phyloP scores from a whole-genome alignment of 441 rosid genomes.

The Syzygium malaccense region DNA sequence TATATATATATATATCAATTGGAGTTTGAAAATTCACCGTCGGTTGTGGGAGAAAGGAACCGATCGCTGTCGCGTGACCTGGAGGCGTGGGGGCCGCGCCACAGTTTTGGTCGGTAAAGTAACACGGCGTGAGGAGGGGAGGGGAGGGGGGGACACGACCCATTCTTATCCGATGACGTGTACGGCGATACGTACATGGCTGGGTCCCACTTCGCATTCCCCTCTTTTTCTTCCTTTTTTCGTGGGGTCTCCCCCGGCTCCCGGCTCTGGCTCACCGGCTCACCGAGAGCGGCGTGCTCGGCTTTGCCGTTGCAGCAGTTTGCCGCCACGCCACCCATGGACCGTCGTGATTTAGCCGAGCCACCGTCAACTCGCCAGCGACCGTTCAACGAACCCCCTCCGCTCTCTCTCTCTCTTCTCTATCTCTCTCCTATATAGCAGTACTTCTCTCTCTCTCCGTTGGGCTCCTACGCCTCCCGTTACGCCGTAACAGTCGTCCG shows the following conservation, averaged over 20 bases:
- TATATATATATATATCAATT: no score
- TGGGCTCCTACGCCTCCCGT: not conserved
- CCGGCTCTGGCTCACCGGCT: not conserved
- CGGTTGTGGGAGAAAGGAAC: not conserved
- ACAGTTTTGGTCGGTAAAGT: not conserved
- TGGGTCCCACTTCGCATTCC: not conserved
- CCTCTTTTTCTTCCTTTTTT: accelerated
- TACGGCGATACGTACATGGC: not conserved
- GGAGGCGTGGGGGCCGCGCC: not conserved
- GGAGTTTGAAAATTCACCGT: not conserved
- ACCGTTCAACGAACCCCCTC: not conserved
- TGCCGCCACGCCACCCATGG: not conserved
- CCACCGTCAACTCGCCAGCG: not conserved
- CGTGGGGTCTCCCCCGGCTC: not conserved
- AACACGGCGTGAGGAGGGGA: no score
- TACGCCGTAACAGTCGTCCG: not conserved
- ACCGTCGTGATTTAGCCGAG: not conserved
- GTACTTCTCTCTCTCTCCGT: not conserved
- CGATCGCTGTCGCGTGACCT: not conserved
- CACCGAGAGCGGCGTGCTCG: not conserved
- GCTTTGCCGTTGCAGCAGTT: not conserved
- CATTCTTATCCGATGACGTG: not conserved
- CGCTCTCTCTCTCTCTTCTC: not conserved
- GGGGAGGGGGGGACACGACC: not conserved
- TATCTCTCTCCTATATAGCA: no score